Conservation (phyloP, 1,284 basidiomycete species). For the Cystobasidium sp. region DNA sequence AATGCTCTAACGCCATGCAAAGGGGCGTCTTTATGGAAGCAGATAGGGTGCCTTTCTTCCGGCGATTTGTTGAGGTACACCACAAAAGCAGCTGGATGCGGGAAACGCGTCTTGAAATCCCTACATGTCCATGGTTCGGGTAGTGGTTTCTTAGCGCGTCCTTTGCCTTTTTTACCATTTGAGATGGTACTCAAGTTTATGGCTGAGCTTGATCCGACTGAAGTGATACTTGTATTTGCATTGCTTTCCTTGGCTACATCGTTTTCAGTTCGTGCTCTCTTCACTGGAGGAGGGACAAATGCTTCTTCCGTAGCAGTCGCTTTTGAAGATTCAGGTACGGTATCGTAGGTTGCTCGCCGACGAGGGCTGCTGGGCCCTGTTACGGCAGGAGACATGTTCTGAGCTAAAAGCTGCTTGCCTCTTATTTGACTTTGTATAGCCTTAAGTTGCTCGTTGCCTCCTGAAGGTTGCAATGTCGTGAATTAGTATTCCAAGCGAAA, state of each 20-base stretch:
- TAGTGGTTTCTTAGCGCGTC: slow-evolving; percentile 3
- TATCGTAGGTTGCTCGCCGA: slow-evolving; percentile 1
- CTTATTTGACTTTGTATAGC: not conserved
- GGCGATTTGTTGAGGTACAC: slow-evolving; percentile 5
- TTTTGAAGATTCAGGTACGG: not conserved
- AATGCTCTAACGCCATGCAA: slow-evolving; percentile 28
- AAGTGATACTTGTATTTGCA: not conserved
- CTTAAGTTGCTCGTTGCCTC: slow-evolving; percentile 6
- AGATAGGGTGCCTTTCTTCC: slow-evolving; percentile 19
- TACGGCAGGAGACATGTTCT: not conserved
- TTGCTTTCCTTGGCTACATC: slow-evolving; percentile 1
- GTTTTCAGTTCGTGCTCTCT: slow-evolving; percentile 16
- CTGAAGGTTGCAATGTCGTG: not conserved
- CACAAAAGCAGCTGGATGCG: slow-evolving; percentile 8
- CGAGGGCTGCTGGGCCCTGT: slow-evolving; percentile 2
- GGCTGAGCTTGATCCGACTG: not conserved
- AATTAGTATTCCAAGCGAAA: no score
- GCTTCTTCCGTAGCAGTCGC: not conserved
- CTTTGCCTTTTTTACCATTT: slow-evolving; percentile 18
- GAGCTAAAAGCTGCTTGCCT: not conserved
- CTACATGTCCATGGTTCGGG: slow-evolving; percentile 28
- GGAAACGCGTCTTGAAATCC: slow-evolving; percentile 30
- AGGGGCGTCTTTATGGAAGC: slow-evolving; percentile 27
- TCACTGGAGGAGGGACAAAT: not conserved
- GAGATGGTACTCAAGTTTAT: not conserved